These are phyloP conservation scores for Stylosanthes scabra DNA, from an alignment of 331 rosid genomes.

Conservation along the genomic window DNA sequence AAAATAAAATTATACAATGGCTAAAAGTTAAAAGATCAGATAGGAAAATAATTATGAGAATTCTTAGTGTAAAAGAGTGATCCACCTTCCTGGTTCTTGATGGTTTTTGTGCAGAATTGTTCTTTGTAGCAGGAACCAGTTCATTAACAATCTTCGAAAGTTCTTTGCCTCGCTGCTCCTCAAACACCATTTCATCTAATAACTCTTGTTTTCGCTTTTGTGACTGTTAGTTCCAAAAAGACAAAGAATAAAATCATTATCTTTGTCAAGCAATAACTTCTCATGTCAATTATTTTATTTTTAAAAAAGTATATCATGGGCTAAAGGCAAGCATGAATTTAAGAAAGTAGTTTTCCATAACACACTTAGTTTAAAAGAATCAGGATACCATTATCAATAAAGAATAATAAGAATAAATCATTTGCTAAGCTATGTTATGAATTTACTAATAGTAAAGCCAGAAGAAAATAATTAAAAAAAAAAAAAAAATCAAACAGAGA, in stretches of 20 bases:
- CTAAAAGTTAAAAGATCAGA: conserved; percentile 22
- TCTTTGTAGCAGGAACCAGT: conserved; percentile 63
- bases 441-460: conserved; percentile 10
- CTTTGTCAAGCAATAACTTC: conserved; percentile 3
- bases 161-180: conserved; percentile 81
- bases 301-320: conserved; percentile 10
- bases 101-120: conserved; percentile 50
- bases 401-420: not conserved
- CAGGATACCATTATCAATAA: not conserved
- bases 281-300: not conserved
- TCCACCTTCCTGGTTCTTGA: conserved; percentile 71
- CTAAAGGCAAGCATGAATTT: not conserved
- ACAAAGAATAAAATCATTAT: conserved; percentile 6
- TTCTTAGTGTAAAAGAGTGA: conserved; percentile 19
- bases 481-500: conserved; percentile 1
- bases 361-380: not conserved
- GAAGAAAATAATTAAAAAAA: conserved; percentile 5
- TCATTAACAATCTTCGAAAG: conserved; percentile 66
- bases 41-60: conserved; percentile 29
- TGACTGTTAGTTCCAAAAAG: conserved; percentile 56
- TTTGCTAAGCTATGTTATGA: conserved; percentile 7
- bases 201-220: conserved; percentile 80
- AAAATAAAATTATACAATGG: conserved; percentile 31
- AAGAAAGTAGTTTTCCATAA: not conserved
- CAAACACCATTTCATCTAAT: conserved; percentile 67